Conservation (phyloP, 345 rosid species). For the Litchi chinensis region DNA sequence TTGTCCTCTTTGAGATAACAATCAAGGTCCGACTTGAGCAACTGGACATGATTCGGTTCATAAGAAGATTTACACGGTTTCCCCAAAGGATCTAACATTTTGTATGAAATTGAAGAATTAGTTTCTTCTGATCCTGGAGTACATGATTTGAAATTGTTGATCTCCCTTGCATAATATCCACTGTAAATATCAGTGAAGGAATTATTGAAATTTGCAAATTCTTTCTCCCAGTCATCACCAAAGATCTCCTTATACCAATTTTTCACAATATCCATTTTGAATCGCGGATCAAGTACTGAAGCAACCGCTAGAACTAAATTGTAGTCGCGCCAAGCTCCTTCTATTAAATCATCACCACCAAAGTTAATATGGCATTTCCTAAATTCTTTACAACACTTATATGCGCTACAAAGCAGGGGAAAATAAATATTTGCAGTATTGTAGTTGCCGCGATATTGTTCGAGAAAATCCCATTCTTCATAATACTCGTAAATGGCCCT, state of each 20-base stretch:
- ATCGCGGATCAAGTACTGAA: background rate
- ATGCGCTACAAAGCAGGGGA: background rate
- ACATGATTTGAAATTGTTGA: too few relatives aligned
- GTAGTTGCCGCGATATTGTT: background rate
- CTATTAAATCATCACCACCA: too few relatives aligned
- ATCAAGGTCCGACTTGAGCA: background rate
- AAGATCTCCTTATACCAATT: background rate
- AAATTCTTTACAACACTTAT: too few relatives aligned
- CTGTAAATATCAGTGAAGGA: background rate
- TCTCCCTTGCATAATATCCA: too few relatives aligned
- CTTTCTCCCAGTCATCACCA: background rate
- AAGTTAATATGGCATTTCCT: too few relatives aligned
- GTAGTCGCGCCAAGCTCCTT: too few relatives aligned
- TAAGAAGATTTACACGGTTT: background rate
- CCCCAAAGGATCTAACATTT: too few relatives aligned
- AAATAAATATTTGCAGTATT: background rate
- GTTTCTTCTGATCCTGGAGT: too few relatives aligned
- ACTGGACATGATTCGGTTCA: background rate
- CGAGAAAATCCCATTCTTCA: background rate
- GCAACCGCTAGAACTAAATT: background rate
- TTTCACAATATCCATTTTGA: background rate
- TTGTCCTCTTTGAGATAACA: background rate
- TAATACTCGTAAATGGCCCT: background rate
- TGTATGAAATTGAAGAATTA: too few relatives aligned
- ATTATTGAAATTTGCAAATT: background rate